These are phyloP conservation scores for Sporothrix sp. DNA, from an alignment of 2,329 filamentous ascomycete genomes.

Conservation along the genomic window DNA sequence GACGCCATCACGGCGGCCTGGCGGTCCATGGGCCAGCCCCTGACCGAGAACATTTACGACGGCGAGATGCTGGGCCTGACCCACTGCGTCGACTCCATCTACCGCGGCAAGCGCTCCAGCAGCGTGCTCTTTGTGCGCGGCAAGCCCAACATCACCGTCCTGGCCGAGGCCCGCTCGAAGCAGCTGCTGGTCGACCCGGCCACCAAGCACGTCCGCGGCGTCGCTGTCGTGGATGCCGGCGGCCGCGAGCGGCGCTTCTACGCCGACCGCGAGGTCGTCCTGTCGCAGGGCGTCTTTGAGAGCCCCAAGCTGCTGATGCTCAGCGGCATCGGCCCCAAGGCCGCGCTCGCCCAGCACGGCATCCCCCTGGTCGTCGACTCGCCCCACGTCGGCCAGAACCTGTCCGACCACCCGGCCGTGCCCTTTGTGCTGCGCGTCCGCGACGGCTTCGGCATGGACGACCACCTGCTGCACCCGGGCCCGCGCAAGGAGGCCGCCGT, in stretches of 20 bases:
- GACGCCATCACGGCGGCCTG: slow-evolving; percentile 41
- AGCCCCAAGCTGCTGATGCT: slow-evolving; percentile 56
- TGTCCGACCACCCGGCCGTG: slow-evolving; percentile 52
- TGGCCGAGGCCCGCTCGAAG: slow-evolving; percentile 40
- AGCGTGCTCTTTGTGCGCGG: slow-evolving; percentile 41
- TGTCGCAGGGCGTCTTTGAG: slow-evolving; percentile 48
- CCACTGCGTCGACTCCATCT: slow-evolving; percentile 46
- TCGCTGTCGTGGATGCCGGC: slow-evolving; percentile 34
- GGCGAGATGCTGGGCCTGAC: slow-evolving; percentile 45
- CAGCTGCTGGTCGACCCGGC: slow-evolving; percentile 35
- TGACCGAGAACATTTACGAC: slow-evolving; percentile 46
- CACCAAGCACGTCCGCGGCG: slow-evolving; percentile 31
- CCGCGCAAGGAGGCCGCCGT: slow-evolving; percentile 27
- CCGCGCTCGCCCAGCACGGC: slow-evolving; percentile 41
- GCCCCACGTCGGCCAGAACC: slow-evolving; percentile 53
- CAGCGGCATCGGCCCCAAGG: slow-evolving; percentile 49
- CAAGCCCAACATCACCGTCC: slow-evolving; percentile 46
- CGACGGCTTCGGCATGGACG: slow-evolving; percentile 31
- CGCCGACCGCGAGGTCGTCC: slow-evolving; percentile 38
- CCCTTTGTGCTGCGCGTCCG: slow-evolving; percentile 38
- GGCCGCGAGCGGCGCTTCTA: slow-evolving; percentile 35
- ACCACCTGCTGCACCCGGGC: slow-evolving; percentile 29
- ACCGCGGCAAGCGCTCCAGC: slow-evolving; percentile 44
- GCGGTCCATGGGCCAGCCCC: slow-evolving; percentile 39
- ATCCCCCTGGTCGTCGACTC: slow-evolving; percentile 47